Evolutionary conservation across 352 stramenopile species (phyloP), one percentile per base, ranked within the genome.

Genomic region (Globisporangium sylvaticum): DNA sequence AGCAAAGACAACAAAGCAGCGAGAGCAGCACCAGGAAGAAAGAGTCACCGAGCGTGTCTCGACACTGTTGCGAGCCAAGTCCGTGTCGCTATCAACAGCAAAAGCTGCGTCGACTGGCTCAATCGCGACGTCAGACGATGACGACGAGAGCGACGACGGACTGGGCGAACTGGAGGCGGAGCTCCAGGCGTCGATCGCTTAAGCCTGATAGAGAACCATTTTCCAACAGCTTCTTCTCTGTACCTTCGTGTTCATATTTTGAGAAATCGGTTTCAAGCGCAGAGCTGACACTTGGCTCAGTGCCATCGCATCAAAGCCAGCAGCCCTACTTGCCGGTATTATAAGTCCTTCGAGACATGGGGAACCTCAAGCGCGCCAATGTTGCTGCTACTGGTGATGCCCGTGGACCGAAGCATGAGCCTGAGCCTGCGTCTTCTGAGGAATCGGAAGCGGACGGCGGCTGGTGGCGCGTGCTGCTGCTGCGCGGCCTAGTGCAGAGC

Each of bases 101-200:
- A 46, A 32, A 14, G 1, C 48, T 3, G 50, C 67, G 10, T 66
- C 56, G 54, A 72, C 61, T 57, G 20, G 24, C 67, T 66, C 67
- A 8, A 73, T 61, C 1, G 44, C 72, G 14, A 70, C 64, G 9
- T 85, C 77, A 42, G 34, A 25, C n/a, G 58, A 64, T 14, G 39
- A 22, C 46, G 75, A 71, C 24, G 80, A 87, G 53, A 89, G 81
- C 58, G 80, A 89, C 60, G 63, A 31, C 18, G 73, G 75, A 9
- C 53, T 88, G 20, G 71, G 69, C 42, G 75, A 89, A 25, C 58
- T 90, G 2, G 69, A 84, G 20, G 66, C 66, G 10, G 81, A 90
- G 31, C 67, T 90, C 1, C 61, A 73, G 9, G 69, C 70, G 10
- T 73, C 39, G 15, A 46, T 46, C 39, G 39, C 15, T 3, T 20